These are phyloP conservation scores for Aspergillus sp. DNA, from an alignment of 2,329 filamentous ascomycete species.

Conservation along the genomic window DNA sequence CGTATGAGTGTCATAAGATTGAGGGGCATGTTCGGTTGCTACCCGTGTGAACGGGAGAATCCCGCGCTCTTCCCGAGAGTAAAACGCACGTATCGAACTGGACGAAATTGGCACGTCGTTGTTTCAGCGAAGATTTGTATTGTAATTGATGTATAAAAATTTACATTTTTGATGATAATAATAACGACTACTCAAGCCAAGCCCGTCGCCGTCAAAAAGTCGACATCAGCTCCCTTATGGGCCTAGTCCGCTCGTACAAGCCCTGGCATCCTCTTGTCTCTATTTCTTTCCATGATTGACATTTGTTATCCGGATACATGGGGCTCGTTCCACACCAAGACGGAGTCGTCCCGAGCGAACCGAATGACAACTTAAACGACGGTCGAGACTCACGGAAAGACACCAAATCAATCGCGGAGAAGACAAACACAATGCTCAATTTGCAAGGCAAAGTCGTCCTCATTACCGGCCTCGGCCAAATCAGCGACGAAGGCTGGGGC, in stretches of 20 bases:
- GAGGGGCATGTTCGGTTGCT: neutral
- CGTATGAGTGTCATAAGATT: neutral
- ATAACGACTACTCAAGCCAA: neutral
- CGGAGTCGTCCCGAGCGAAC: neutral
- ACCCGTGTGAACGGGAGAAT: neutral
- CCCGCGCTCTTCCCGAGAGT: neutral
- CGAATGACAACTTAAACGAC: neutral
- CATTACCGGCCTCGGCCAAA: constrained; percentile 28
- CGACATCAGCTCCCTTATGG: constrained; percentile 36
- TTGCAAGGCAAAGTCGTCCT: constrained; percentile 19
- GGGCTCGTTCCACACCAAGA: neutral
- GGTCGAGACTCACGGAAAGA: neutral
- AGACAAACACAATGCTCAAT: constrained; percentile 15
- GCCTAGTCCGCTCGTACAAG: constrained; percentile 36
- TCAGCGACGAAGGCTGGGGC: constrained; percentile 40
- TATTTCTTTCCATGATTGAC: constrained; percentile 16
- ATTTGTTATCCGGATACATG: neutral
- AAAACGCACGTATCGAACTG: neutral
- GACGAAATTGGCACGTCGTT: neutral
- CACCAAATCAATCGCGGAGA: neutral
- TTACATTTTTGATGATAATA: neutral
- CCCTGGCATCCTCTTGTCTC: constrained; percentile 31
- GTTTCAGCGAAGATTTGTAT: neutral
- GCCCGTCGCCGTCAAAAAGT: constrained; percentile 25
- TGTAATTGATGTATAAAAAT: neutral